phyloP scores from a whole-genome alignment of 495 filamentous ascomycete species.

The Pseudomonodictys pantanalensis region DNA sequence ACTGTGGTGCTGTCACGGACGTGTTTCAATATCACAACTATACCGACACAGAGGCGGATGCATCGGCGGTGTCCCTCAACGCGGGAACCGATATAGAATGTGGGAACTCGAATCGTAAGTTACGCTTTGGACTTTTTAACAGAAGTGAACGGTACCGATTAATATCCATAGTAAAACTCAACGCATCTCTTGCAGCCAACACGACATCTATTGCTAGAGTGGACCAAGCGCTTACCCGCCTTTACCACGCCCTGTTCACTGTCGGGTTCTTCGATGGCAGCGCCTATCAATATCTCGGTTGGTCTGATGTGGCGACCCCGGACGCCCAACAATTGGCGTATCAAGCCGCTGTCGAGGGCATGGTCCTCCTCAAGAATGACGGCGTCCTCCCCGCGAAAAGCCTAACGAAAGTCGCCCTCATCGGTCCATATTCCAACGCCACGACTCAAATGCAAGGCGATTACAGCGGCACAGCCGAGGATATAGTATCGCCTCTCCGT shows the following conservation, averaged over 20 bases:
- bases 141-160: no score
- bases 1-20: conserved; percentile 58
- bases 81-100: conserved; percentile 49
- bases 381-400: conserved; percentile 50
- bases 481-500: conserved; percentile 45
- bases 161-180: conserved; percentile 48
- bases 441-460: conserved; percentile 60
- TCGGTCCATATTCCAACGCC: conserved; percentile 57
- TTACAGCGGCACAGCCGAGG: conserved; percentile 55
- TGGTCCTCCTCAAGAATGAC: conserved; percentile 62
- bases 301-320: conserved; percentile 50
- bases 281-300: conserved; percentile 50
- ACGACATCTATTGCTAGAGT: conserved; percentile 36
- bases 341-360: conserved; percentile 55
- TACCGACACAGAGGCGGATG: conserved; percentile 44
- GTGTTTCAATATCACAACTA: conserved; percentile 56
- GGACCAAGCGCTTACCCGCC: conserved; percentile 51
- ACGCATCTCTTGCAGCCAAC: conserved; percentile 48
- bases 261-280: conserved; percentile 58
- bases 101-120: conserved; percentile 38
- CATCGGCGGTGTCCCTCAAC: conserved; percentile 51
- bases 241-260: conserved; percentile 52
- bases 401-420: conserved; percentile 48
- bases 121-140: conserved; percentile 57
- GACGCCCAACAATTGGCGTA: conserved; percentile 54